These are phyloP conservation scores for Candida wancherniae DNA, from an alignment of 805 yeast species.

Conservation along the genomic window DNA sequence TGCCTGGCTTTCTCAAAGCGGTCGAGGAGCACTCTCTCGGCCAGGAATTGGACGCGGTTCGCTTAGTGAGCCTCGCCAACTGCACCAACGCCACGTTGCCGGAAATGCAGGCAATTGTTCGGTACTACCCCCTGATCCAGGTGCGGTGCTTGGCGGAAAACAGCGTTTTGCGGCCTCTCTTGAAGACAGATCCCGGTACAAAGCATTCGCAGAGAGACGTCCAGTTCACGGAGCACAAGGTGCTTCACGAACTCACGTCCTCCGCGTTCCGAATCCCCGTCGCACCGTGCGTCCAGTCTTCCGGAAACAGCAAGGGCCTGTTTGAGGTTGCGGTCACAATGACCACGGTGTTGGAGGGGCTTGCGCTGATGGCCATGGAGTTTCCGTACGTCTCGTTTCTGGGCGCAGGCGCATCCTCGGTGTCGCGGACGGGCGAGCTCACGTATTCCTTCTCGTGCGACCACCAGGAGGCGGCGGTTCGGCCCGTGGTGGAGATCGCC, in stretches of 20 bases:
- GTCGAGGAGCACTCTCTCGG: not conserved
- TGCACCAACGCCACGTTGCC: constrained; percentile 8
- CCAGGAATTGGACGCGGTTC: not conserved
- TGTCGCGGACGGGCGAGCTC: constrained; percentile 1
- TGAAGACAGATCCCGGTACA: no score
- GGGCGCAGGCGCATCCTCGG: not conserved
- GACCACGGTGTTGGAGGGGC: not conserved
- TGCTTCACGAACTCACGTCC: constrained; percentile 2
- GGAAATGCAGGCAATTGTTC: constrained; percentile 4
- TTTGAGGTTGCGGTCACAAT: constrained; percentile 8
- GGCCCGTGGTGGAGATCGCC: constrained; percentile 11
- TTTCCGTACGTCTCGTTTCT: constrained; percentile 5
- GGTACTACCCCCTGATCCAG: constrained; percentile 11
- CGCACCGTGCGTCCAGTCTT: constrained; percentile 8
- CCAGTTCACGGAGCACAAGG: constrained; percentile 4
- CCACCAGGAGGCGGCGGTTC: constrained; percentile 2
- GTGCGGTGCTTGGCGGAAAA: constrained; percentile 11
- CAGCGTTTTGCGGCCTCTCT: constrained; percentile 1
- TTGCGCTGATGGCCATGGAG: constrained; percentile 3
- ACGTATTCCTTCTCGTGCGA: constrained; percentile 8
- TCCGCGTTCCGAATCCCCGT: constrained; percentile 6
- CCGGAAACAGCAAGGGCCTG: constrained; percentile 5
- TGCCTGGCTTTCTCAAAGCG: no score
- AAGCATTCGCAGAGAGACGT: no score
- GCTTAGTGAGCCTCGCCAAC: constrained; percentile 3